phyloP scores from a whole-genome alignment of 2,329 filamentous ascomycete genomes.

The Colletotrichum caudatum region DNA sequence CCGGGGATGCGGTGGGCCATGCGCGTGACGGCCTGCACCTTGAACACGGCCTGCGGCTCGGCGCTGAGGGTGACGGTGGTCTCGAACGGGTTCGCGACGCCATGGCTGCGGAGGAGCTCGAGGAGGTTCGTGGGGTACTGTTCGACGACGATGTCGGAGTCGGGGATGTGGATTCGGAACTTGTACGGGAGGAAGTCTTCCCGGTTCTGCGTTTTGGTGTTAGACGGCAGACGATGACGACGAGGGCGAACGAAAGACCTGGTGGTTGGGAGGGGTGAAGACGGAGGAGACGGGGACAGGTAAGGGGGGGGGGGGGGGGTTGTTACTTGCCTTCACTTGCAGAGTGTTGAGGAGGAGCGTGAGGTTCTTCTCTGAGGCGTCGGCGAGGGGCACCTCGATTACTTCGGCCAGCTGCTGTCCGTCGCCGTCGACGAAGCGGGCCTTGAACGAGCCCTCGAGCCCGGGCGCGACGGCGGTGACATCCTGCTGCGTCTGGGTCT shows the following conservation, averaged over 20 bases:
- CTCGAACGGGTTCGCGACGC: slow-evolving; percentile 69
- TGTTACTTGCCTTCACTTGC: slow-evolving; percentile 73
- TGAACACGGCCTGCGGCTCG: slow-evolving; percentile 91
- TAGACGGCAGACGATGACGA: not conserved
- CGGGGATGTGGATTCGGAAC: slow-evolving; percentile 70
- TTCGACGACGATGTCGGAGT: slow-evolving; percentile 65
- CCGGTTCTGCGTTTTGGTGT: slow-evolving; percentile 54
- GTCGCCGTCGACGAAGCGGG: slow-evolving; percentile 89
- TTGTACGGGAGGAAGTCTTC: slow-evolving; percentile 73
- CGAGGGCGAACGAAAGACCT: not conserved
- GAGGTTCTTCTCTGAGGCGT: slow-evolving; percentile 90
- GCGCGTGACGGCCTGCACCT: slow-evolving; percentile 90
- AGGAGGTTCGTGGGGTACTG: slow-evolving; percentile 68
- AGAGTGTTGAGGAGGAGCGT: slow-evolving; percentile 88
- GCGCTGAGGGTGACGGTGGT: slow-evolving; percentile 67
- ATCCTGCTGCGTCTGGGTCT: slow-evolving; percentile 80
- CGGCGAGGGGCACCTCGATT: slow-evolving; percentile 80
- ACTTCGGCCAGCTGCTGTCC: slow-evolving; percentile 78
- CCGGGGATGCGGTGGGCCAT: slow-evolving; percentile 90
- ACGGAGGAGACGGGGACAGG: not conserved
- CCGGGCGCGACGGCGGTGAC: slow-evolving; percentile 75
- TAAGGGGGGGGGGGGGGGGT: not conserved
- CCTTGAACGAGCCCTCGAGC: slow-evolving; percentile 80
- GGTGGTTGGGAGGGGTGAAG: not conserved
- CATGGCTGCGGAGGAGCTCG: slow-evolving; percentile 66